Conservation (phyloP, 441 rosid species). For the Hura crepitans region DNA sequence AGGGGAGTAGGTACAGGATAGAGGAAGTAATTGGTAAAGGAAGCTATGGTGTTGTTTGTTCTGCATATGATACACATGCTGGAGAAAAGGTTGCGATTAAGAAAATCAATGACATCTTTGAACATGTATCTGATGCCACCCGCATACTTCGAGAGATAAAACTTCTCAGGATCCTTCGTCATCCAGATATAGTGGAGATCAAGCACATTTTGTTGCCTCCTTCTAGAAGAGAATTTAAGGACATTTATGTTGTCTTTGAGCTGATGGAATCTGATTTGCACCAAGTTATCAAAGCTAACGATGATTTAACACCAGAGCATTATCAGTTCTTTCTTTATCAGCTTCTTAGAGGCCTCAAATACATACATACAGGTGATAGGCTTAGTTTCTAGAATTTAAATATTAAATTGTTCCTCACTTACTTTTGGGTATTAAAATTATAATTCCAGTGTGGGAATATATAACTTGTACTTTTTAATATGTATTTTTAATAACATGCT, state of each 20-base stretch:
- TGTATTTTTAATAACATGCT: slow-evolving; percentile 4
- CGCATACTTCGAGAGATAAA: slow-evolving; percentile 95
- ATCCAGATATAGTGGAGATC: slow-evolving; percentile 97
- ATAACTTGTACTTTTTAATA: slow-evolving; percentile 14
- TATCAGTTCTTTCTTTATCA: slow-evolving; percentile 96
- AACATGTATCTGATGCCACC: slow-evolving; percentile 94
- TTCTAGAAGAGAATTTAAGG: slow-evolving; percentile 89
- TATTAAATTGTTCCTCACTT: slow-evolving; percentile 2
- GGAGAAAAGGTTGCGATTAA: slow-evolving; percentile 95
- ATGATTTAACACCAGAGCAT: slow-evolving; percentile 91
- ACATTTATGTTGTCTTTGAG: slow-evolving; percentile 91
- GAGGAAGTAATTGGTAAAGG: slow-evolving; percentile 98
- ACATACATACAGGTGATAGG: slow-evolving; percentile 82
- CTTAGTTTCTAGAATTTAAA: slow-evolving; percentile 9
- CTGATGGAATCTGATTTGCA: slow-evolving; percentile 97
- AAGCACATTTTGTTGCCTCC: slow-evolving; percentile 93
- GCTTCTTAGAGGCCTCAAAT: slow-evolving; percentile 93
- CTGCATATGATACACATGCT: slow-evolving; percentile 75
- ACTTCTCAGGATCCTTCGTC: slow-evolving; percentile 84
- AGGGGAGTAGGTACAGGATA: slow-evolving; percentile 83
- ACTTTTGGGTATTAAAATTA: not conserved
- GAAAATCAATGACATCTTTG: slow-evolving; percentile 91
- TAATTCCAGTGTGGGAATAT: not conserved
- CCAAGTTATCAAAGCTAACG: slow-evolving; percentile 96
- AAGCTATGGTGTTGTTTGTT: slow-evolving; percentile 95